Percentiles rank a stretch among this genome's conserved stretches.
These are phyloP conservation scores for Rubia tinctorum DNA, from an alignment of 305 asterid species.

Conservation along the genomic window DNA sequence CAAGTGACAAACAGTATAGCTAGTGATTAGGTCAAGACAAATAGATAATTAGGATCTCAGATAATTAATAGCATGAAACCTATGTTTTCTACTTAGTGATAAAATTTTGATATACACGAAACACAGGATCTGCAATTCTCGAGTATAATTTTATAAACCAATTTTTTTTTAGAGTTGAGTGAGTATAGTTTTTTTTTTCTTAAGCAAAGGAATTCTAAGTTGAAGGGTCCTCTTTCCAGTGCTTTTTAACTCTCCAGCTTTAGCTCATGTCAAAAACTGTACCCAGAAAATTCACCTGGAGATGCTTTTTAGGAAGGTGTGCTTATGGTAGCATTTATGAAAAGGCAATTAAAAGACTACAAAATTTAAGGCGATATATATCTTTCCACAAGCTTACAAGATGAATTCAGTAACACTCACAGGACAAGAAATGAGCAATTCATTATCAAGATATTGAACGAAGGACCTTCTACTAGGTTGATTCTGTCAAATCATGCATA, in stretches of 20 bases:
- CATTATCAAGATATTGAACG: not conserved
- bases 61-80: not conserved
- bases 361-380: not conserved
- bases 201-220: not conserved
- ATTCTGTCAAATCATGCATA: not conserved
- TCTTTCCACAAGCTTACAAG: not conserved
- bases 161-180: not conserved
- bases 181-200: too few relatives aligned
- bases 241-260: not conserved
- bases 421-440: not conserved
- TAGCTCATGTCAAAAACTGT: not conserved
- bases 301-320: not conserved
- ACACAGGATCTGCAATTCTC: not conserved
- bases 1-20: slow-evolving; percentile 12
- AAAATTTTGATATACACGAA: too few relatives aligned
- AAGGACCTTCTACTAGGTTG: not conserved
- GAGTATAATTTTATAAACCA: not conserved
- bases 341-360: not conserved
- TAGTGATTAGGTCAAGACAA: not conserved
- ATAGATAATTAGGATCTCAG: not conserved
- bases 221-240: not conserved
- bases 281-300: not conserved
- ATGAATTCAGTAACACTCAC: not conserved
- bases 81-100: too few relatives aligned
- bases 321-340: not conserved